phyloP scores from a whole-genome alignment of 495 filamentous ascomycete genomes.

The Tuber brumale region DNA sequence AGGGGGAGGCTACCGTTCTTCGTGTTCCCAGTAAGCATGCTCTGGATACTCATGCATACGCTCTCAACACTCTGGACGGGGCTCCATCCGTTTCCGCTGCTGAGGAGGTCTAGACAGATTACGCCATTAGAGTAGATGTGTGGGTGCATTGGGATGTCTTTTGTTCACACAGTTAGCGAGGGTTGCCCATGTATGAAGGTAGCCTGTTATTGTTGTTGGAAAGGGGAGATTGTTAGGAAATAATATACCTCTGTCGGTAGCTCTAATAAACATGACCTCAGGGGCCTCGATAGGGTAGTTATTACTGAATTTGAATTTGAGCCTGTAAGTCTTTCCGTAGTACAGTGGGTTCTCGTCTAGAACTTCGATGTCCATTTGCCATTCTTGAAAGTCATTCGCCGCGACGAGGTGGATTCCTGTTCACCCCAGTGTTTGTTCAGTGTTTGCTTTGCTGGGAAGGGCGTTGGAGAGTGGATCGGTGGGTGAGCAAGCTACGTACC shows the following conservation, averaged over 20 bases:
- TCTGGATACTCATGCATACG: slow-evolving; percentile 95
- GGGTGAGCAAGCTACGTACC: slow-evolving; percentile 17
- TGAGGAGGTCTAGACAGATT: slow-evolving; percentile 93
- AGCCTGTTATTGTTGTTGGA: neutral
- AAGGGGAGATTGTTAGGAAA: neutral
- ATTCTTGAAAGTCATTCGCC: slow-evolving; percentile 77
- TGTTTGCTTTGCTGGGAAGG: slow-evolving; percentile 38
- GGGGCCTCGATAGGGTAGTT: slow-evolving; percentile 93
- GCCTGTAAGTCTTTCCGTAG: slow-evolving; percentile 65
- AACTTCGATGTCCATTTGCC: slow-evolving; percentile 87
- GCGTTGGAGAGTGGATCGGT: neutral
- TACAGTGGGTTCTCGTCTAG: slow-evolving; percentile 91
- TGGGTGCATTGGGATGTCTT: slow-evolving; percentile 87
- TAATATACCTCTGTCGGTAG: slow-evolving; percentile 36
- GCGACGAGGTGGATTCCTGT: slow-evolving; percentile 70
- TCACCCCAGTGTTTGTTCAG: slow-evolving; percentile 23
- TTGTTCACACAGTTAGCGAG: slow-evolving; percentile 34
- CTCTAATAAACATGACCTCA: slow-evolving; percentile 77
- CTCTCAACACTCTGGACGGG: slow-evolving; percentile 96
- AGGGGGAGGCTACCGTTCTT: slow-evolving; percentile 55
- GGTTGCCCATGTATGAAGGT: slow-evolving; percentile 3
- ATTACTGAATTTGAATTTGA: slow-evolving; percentile 76
- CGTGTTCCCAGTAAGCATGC: slow-evolving; percentile 91
- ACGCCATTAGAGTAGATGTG: slow-evolving; percentile 98
- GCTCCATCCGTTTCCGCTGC: slow-evolving; percentile 73